A percentile compares a stretch with the other conserved stretches of the same genome.
Conservation (phyloP, 2,329 filamentous ascomycete genomes). For the Cucurbitaria berberidis region DNA sequence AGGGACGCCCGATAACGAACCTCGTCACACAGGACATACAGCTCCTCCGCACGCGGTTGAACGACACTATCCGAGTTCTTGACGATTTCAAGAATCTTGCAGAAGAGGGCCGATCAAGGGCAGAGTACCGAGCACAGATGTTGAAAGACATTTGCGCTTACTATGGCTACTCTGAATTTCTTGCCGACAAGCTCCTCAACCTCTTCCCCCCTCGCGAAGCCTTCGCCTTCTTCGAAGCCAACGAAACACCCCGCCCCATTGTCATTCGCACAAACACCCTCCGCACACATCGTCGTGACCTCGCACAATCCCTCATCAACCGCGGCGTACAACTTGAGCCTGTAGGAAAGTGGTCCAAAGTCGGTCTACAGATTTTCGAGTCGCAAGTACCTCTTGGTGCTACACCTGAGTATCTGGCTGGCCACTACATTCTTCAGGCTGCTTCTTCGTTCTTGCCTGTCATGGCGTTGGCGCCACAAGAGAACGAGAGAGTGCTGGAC, state of each 20-base stretch:
- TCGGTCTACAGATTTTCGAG: constrained; percentile 96
- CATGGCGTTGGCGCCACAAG: constrained; percentile 94
- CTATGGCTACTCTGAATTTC: constrained; percentile 92
- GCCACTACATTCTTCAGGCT: constrained; percentile 97
- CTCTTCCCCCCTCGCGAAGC: constrained; percentile 93
- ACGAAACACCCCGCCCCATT: constrained; percentile 90
- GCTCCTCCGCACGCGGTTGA: constrained; percentile 85
- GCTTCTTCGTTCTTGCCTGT: constrained; percentile 96
- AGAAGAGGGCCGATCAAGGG: constrained; percentile 79
- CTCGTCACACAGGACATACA: constrained; percentile 85
- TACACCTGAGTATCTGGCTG: constrained; percentile 95
- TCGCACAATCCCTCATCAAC: constrained; percentile 93
- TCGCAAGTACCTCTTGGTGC: constrained; percentile 86
- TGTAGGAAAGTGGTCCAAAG: constrained; percentile 98
- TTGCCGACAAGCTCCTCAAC: constrained; percentile 95
- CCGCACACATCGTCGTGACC: constrained; percentile 74
- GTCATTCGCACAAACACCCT: constrained; percentile 98
- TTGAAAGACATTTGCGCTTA: constrained; percentile 93
- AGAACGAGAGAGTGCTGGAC: constrained; percentile 89
- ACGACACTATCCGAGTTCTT: constrained; percentile 88
- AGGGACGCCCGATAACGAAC: constrained; percentile 62
- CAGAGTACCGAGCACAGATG: constrained; percentile 86
- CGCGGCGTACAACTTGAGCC: constrained; percentile 95
- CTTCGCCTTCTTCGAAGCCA: constrained; percentile 98
- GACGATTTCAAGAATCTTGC: constrained; percentile 85